These are phyloP conservation scores for Quercus lobata DNA, from an alignment of 331 rosid genomes.

Conservation along the genomic window DNA sequence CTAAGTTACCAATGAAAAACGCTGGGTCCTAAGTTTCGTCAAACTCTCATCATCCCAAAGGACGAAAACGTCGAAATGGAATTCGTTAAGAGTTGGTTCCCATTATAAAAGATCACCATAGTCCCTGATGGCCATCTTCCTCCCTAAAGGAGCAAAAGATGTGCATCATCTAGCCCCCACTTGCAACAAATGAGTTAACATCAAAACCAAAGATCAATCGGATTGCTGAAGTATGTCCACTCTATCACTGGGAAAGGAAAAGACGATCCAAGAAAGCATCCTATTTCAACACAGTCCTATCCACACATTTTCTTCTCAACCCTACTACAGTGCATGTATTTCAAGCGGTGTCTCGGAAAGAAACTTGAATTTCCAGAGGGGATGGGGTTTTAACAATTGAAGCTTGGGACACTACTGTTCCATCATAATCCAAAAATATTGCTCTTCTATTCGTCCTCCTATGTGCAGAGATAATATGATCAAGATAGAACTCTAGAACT, in stretches of 20 bases:
- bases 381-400: conserved; percentile 47
- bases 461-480: conserved; percentile 52
- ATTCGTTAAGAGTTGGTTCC: no score
- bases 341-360: conserved; percentile 33
- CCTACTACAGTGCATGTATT: conserved; percentile 7
- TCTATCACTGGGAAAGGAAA: not conserved
- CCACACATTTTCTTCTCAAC: not conserved
- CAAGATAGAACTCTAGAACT: conserved; percentile 51
- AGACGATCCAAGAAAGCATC: not conserved
- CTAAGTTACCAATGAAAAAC: no score
- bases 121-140: conserved; percentile 1
- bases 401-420: conserved; percentile 54
- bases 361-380: conserved; percentile 21
- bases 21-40: no score
- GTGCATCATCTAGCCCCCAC: conserved; percentile 8
- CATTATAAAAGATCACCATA: not conserved
- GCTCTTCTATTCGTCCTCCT: conserved; percentile 57
- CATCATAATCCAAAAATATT: conserved; percentile 80
- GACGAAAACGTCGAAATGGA: no score
- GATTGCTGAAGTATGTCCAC: not conserved
- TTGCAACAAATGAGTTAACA: conserved; percentile 23
- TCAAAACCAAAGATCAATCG: conserved; percentile 13
- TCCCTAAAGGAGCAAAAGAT: not conserved
- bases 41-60: no score
- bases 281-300: not conserved